phyloP scores from a whole-genome alignment of 345 rosid genomes.

The Stellera chamaejasme region DNA sequence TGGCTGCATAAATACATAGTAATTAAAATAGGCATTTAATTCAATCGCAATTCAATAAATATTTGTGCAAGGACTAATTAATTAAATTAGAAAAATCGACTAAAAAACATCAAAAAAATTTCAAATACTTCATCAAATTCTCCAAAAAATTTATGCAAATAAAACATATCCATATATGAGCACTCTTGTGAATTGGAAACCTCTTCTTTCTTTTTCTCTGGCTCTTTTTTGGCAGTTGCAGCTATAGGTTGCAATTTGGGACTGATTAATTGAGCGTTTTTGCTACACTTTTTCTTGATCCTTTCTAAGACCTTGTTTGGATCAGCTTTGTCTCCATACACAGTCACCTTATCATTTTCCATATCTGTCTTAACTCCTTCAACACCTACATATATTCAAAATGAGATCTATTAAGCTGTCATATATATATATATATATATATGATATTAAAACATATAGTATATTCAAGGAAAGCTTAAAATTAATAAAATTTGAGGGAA shows the following conservation, averaged over 20 bases:
- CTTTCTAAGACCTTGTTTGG: conserved; percentile 34
- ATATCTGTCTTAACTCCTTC: conserved; percentile 35
- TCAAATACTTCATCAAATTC: not conserved
- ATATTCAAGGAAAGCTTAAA: not conserved
- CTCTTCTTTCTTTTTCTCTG: conserved; percentile 29
- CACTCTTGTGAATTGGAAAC: not conserved
- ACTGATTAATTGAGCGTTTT: conserved; percentile 41
- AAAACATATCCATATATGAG: not conserved
- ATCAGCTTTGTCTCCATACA: conserved; percentile 43
- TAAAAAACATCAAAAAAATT: not conserved
- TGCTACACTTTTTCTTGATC: conserved; percentile 40
- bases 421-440: too few relatives aligned
- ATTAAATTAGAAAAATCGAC: too few relatives aligned
- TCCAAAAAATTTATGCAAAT: not conserved
- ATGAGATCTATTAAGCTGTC: too few relatives aligned
- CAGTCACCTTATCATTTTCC: conserved; percentile 30
- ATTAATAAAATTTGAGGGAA: not conserved
- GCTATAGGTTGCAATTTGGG: conserved; percentile 28
- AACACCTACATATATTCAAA: conserved; percentile 31
- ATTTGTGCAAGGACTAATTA: too few relatives aligned
- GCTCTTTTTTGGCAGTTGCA: conserved; percentile 16
- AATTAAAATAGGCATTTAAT: not conserved
- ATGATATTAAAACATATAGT: too few relatives aligned
- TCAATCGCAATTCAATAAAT: too few relatives aligned
- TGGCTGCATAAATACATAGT: conserved; percentile 17